Evolutionary conservation across 306 rosid species (phyloP).

Genomic region (Medicago lupulina): DNA sequence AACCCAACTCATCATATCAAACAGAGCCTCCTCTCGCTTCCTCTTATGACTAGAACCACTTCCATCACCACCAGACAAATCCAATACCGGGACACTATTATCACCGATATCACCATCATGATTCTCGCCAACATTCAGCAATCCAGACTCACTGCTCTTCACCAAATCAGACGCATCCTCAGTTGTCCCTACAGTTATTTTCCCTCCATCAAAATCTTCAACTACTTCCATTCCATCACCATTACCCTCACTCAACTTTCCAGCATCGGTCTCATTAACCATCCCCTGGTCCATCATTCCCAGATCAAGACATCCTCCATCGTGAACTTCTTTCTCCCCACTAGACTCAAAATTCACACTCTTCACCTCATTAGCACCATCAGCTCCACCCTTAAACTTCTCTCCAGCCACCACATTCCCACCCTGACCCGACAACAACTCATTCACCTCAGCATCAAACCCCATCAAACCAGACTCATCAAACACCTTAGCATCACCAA

Average conservation of each 20-base stretch:
- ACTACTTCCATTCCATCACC: not conserved
- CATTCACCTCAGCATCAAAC: constrained; percentile 50
- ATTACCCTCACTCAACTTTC: not conserved
- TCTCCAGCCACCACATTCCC: constrained; percentile 14
- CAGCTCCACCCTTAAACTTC: no score
- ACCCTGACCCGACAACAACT: constrained; percentile 33
- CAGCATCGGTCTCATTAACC: not conserved
- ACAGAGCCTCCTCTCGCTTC: constrained; percentile 52
- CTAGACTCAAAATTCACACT: not conserved
- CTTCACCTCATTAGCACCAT: constrained; percentile 29
- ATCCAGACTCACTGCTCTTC: constrained; percentile 39
- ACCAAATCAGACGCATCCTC: constrained; percentile 23
- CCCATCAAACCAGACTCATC: constrained; percentile 60
- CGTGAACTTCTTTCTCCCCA: constrained; percentile 13
- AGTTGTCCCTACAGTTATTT: not conserved
- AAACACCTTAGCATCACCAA: constrained; percentile 46
- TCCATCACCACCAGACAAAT: constrained; percentile 32
- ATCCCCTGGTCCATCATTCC: not conserved
- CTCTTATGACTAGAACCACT: constrained; percentile 43
- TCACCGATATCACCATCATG: constrained; percentile 5
- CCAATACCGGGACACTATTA: constrained; percentile 37
- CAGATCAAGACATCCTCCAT: constrained; percentile 27
- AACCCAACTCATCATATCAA: constrained; percentile 65
- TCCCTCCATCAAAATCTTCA: constrained; percentile 18
- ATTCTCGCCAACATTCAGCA: constrained; percentile 34